Conservation (phyloP, 2,329 filamentous ascomycete species). For the Metarhizium brunneum region DNA sequence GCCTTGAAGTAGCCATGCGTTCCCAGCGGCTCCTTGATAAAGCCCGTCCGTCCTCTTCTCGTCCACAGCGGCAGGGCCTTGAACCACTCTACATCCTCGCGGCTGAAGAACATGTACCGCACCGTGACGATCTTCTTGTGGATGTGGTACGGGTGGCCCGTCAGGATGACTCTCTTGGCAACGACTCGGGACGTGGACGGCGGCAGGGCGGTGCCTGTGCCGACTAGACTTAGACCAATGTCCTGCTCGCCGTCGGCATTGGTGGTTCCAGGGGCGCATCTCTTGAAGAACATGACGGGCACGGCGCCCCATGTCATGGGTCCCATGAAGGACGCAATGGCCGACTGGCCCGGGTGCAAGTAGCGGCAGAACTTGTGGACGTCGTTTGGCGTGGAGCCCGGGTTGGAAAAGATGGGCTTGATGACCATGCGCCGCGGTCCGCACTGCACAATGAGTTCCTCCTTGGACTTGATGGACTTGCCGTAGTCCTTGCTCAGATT, state of each 20-base stretch:
- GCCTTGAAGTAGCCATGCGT: constrained; percentile 99
- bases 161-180: constrained; percentile 87
- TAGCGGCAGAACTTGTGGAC: constrained; percentile 95
- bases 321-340: constrained; percentile 81
- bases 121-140: constrained; percentile 96
- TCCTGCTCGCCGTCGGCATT: constrained; percentile 34
- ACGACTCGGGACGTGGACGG: constrained; percentile 71
- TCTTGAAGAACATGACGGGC: constrained; percentile 80
- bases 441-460: constrained; percentile 84
- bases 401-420: constrained; percentile 82
- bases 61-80: constrained; percentile 95
- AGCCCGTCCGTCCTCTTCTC: constrained; percentile 75
- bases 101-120: constrained; percentile 99
- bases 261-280: constrained; percentile 31
- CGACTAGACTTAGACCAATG: constrained; percentile 62
- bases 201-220: constrained; percentile 76
- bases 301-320: constrained; percentile 91
- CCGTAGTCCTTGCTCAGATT: constrained; percentile 71
- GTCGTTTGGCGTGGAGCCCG: constrained; percentile 88
- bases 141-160: constrained; percentile 96
- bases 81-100: constrained; percentile 94
- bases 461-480: constrained; percentile 78
- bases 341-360: constrained; percentile 81
- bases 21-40: constrained; percentile 86
- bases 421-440: constrained; percentile 79